phyloP scores from a whole-genome alignment of 192 early-diverging fungal species.

The Backusella tuberculispora region DNA sequence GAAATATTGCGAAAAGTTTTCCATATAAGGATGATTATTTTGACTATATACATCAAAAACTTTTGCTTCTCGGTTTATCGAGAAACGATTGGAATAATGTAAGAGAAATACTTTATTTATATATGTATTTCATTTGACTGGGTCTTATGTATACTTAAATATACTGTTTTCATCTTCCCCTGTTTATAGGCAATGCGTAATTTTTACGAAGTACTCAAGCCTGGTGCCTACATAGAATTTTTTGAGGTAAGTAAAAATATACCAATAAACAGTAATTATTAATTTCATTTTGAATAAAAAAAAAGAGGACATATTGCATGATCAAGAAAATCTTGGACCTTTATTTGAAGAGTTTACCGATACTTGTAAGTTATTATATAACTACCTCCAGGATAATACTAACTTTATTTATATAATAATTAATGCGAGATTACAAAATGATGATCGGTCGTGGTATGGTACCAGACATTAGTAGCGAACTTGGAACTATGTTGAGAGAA shows the following conservation, averaged over 20 bases:
- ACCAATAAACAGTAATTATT: background rate
- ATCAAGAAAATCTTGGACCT: background rate
- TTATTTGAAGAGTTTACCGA: background rate
- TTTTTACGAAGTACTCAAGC: conserved; percentile 28
- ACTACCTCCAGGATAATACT: background rate
- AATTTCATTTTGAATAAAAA: too few relatives aligned
- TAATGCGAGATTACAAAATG: background rate
- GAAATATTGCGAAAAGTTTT: conserved; percentile 26
- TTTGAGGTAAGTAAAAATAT: background rate
- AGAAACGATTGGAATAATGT: conserved; percentile 21
- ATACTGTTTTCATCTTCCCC: background rate
- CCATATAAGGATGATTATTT: conserved; percentile 35
- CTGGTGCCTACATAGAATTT: conserved; percentile 40
- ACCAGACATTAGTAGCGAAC: background rate
- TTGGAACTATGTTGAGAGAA: background rate
- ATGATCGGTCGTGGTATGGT: background rate
- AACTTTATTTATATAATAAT: background rate
- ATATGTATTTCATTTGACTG: background rate
- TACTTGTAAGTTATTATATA: background rate
- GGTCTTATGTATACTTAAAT: background rate
- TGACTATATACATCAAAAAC: conserved; percentile 37
- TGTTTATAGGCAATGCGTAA: conserved; percentile 25
- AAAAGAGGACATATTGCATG: background rate
- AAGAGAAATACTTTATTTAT: background rate
- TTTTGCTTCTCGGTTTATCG: conserved; percentile 28